Base-by-base conservation (phyloP, 805 yeast genomes). In the Blastobotrys attinorum region DNA sequence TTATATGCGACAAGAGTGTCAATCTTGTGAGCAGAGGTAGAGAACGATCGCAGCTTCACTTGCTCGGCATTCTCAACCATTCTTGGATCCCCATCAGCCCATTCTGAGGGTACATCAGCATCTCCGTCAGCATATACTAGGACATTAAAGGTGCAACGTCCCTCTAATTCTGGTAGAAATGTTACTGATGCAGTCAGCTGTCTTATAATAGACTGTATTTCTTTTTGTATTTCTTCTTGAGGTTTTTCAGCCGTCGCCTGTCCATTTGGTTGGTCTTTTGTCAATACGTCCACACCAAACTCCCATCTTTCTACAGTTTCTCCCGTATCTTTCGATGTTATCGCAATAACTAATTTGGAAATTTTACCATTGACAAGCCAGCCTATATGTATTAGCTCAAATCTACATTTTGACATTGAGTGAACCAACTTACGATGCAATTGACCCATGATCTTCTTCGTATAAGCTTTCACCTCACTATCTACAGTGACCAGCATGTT, bases 131-230 rank as follows among this genome's bases (percentile, higher is more conserved):
- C 83, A 56, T 81, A 83, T 0, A 88, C 96, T 42, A 87, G 65
- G 1, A 89, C 90, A 55, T 83, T 87, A 61, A 89, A 87, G 0
- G 96, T 84, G 56, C 81, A 77, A 10, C 71, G 70, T 11, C 72
- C 77, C 8, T 75, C 76, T 22, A 89, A 64, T 20, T 81, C 72
- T 0, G 97, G 97, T 33, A 89, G 69, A 58, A 88, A 87, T 0
- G 96, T 77, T 1, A 84, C 85, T 34, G 92, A 80, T 0, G 95
- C 86, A 0, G 95, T 86, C 41, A 89, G 83, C 54, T 89, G 97
- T 42, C 96, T 74, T 32, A 89, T 78, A 4, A 89, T 79, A 0
- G 87, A 77, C 60, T 85, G 90, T n/a, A 88, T 85, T 51, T 87
- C 92, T 41, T 64, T 67, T 51, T 83, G 89, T 2, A 81, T 75